Percentiles rank a stretch among this genome's conserved stretches.
These are phyloP conservation scores for Tylopilus rubrobrunneus DNA, from an alignment of 768 basidiomycete species.

Conservation along the genomic window DNA sequence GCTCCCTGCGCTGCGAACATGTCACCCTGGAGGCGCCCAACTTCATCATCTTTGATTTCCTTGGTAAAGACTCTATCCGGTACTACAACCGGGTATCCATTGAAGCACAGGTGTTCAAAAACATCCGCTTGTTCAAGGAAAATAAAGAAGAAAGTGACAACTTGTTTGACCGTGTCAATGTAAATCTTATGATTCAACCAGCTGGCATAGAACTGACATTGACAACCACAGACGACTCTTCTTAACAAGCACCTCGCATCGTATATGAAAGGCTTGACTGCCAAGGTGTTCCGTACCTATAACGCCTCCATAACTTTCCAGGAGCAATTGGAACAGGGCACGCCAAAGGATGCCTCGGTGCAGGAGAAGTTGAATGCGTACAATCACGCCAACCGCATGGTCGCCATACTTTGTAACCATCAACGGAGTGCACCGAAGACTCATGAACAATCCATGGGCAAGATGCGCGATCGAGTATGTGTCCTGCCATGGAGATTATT, in stretches of 20 bases:
- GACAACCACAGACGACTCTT: constrained; percentile 55
- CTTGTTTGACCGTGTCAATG: constrained; percentile 92
- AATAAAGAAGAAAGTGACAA: constrained; percentile 85
- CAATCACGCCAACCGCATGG: constrained; percentile 94
- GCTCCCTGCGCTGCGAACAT: constrained; percentile 95
- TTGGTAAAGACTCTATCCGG: constrained; percentile 98
- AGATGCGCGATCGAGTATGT: constrained; percentile 85
- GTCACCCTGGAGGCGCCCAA: constrained; percentile 88
- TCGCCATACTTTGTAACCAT: constrained; percentile 99
- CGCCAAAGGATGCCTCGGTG: constrained; percentile 64
- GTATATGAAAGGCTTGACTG: constrained; percentile 97
- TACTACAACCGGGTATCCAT: constrained; percentile 92
- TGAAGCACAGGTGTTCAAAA: constrained; percentile 94
- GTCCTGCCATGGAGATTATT: neutral
- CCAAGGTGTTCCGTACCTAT: constrained; percentile 99
- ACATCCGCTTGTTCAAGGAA: constrained; percentile 95
- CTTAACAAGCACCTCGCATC: constrained; percentile 90
- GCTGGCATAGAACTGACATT: constrained; percentile 15
- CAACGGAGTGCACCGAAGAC: constrained; percentile 91
- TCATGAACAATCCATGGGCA: constrained; percentile 91
- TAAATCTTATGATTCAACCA: constrained; percentile 29
- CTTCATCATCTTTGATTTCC: constrained; percentile 91
- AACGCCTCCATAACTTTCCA: constrained; percentile 98
- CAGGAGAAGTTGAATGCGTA: constrained; percentile 97
- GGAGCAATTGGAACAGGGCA: constrained; percentile 75